Evolutionary conservation across 2,329 filamentous ascomycete species (phyloP), one percentile per base, ranked within the genome.

Genomic region (Aspergillus phoenicis): DNA sequence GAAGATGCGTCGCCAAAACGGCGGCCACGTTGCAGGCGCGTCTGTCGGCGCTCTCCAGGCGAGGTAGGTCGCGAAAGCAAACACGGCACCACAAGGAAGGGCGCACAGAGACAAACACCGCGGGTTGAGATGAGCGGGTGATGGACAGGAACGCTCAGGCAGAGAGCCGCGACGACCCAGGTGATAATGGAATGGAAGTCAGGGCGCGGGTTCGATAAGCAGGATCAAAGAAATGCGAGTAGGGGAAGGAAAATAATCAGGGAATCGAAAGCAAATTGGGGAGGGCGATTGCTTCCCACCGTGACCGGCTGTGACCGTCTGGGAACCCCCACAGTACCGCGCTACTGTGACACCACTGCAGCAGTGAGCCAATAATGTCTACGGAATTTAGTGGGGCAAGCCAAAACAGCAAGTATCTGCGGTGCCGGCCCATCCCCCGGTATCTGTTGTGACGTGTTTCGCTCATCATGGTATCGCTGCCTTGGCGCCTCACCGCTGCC

Each of bases 11-110:
- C 68, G 71, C 69, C 68, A 66, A 61, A 66, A 68, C 69, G 74
- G 64, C 73, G 73, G 75, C 76, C 77, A 80, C 77, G 77, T 78
- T 75, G 77, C 75, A 76, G 75, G 77, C 72, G 79, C 74, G 75
- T 79, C 74, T 61, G 38, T 58, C 30, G 63, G 59, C 54, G 59
- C 58, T 62, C 48, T 59, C 28, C 52, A 59, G 64, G 33, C 33
- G 33, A 36, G 10, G 33, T 36, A 71, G 62, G 62, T 68, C 65
- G 68, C 64, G 62, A 67, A 67, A 60, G 49, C 61, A 43, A 45
- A 49, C 22, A 39, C 51, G 57, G 48, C 52, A 60, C 47, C 49
- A 65, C 64, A 60, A 58, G 59, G 20, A 20, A 45, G 36, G 55
- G 39, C 53, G 57, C 55, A 52, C 49, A 52, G 52, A 52, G 52